These are phyloP conservation scores for Tulasnella sp. DNA, from an alignment of 768 basidiomycete genomes.

Conservation along the genomic window DNA sequence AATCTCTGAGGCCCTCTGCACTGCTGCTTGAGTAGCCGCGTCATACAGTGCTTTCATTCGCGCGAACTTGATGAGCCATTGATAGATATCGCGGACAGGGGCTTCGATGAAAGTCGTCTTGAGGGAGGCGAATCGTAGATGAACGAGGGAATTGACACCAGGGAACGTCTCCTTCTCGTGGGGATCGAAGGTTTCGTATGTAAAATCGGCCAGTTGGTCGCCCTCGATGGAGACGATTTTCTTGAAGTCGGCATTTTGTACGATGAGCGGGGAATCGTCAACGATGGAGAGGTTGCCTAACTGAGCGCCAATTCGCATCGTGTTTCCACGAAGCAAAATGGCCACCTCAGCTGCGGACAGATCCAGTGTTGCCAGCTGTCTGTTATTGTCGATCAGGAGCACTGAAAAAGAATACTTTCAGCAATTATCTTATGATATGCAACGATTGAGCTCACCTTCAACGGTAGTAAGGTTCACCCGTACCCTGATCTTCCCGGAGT, in stretches of 20 bases:
- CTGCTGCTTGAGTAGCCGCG: conserved; percentile 87
- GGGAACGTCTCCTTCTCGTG: conserved; percentile 57
- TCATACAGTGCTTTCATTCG: conserved; percentile 92
- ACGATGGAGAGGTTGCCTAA: conserved; percentile 78
- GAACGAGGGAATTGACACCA: conserved; percentile 79
- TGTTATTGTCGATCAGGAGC: conserved; percentile 64
- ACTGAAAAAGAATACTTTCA: conserved; percentile 44
- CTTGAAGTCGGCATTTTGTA: conserved; percentile 65
- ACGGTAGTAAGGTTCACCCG: conserved; percentile 79
- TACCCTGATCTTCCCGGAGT: conserved; percentile 66
- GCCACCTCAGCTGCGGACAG: conserved; percentile 86
- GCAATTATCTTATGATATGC: not conserved
- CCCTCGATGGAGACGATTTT: conserved; percentile 91
- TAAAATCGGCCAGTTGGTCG: conserved; percentile 87
- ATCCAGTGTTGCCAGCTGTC: conserved; percentile 77
- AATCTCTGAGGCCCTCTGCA: conserved; percentile 88
- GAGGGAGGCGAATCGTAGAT: conserved; percentile 81
- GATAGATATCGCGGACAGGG: conserved; percentile 83
- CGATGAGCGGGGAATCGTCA: conserved; percentile 58
- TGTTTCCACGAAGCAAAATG: conserved; percentile 64
- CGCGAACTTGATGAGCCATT: conserved; percentile 79
- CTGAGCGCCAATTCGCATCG: conserved; percentile 72
- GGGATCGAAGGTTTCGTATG: conserved; percentile 86
- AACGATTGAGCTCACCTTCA: conserved; percentile 51
- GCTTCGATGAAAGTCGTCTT: conserved; percentile 83